Conservation (phyloP, 106 monocot species). For the Agapanthus africanus region DNA sequence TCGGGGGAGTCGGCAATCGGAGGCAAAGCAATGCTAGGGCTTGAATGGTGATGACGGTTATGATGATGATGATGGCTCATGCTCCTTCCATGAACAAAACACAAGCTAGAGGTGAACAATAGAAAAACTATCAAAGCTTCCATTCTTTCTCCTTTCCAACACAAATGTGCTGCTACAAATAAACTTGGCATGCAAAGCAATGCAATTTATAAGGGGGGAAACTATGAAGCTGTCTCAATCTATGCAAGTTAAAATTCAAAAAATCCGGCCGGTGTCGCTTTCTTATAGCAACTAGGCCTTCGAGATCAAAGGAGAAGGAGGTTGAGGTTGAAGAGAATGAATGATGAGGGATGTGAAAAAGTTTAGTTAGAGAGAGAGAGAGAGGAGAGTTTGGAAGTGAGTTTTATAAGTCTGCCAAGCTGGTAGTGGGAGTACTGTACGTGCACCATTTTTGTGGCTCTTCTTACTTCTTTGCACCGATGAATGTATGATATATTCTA, state of each 20-base stretch:
- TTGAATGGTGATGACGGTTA: background rate
- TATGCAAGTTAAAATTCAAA: conserved; percentile 14
- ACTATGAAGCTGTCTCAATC: background rate
- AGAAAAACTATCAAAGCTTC: conserved; percentile 18
- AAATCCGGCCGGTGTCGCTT: conserved; percentile 3
- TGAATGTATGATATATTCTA: conserved; percentile 25
- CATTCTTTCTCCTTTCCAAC: background rate
- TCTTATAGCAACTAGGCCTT: conserved; percentile 10
- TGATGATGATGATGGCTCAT: conserved; percentile 20
- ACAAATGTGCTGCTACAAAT: background rate
- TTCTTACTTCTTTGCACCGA: conserved; percentile 2
- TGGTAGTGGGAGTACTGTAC: background rate
- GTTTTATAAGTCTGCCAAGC: background rate
- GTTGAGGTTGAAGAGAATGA: background rate
- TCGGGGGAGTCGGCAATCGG: conserved; percentile 15
- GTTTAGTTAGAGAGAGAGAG: too few species aligned
- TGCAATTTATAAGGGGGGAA: background rate
- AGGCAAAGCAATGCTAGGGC: conserved; percentile 21
- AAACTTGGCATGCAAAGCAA: background rate
- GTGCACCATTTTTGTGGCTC: conserved; percentile 12
- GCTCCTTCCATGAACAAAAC: conserved; percentile 13
- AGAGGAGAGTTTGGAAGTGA: background rate
- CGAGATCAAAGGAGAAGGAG: background rate
- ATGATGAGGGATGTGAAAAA: too few species aligned
- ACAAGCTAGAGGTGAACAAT: conserved; percentile 24